Evolutionary conservation across 2,329 filamentous ascomycete species (phyloP).

Genomic region (Dothideomycetes sp.): DNA sequence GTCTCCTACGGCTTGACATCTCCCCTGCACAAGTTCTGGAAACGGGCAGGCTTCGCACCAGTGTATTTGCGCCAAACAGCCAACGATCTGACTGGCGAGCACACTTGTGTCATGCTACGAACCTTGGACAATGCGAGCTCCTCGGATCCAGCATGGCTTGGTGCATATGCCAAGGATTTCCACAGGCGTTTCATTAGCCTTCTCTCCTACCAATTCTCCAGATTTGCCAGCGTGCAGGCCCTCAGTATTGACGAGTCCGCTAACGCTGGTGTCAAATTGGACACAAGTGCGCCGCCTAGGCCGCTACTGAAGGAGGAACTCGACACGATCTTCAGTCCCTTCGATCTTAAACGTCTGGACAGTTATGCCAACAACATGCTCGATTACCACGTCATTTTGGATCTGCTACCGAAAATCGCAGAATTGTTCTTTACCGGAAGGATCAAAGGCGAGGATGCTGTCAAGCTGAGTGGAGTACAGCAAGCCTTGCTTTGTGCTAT

Average conservation of each 20-base stretch:
- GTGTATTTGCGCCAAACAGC: slow-evolving; percentile 92
- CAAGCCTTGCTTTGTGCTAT: slow-evolving; percentile 79
- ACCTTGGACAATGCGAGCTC: slow-evolving; percentile 50
- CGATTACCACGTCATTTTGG: slow-evolving; percentile 94
- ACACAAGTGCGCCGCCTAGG: slow-evolving; percentile 38
- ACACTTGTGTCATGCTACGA: slow-evolving; percentile 94
- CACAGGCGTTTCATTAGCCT: slow-evolving; percentile 85
- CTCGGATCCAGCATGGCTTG: slow-evolving; percentile 73
- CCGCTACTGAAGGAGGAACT: slow-evolving; percentile 64
- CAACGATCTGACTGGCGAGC: slow-evolving; percentile 93
- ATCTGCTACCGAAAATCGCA: slow-evolving; percentile 76
- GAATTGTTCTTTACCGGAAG: slow-evolving; percentile 75
- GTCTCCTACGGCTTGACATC: slow-evolving; percentile 90
- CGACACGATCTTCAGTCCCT: slow-evolving; percentile 70
- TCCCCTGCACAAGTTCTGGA: slow-evolving; percentile 92
- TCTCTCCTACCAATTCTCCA: slow-evolving; percentile 83
- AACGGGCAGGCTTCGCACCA: slow-evolving; percentile 71
- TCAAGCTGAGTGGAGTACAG: slow-evolving; percentile 73
- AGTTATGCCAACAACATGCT: slow-evolving; percentile 95
- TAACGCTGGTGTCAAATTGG: slow-evolving; percentile 53
- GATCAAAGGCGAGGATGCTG: slow-evolving; percentile 37
- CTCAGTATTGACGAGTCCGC: slow-evolving; percentile 84
- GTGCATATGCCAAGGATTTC: slow-evolving; percentile 85
- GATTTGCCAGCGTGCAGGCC: slow-evolving; percentile 66
- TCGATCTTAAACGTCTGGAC: slow-evolving; percentile 88